phyloP scores from a whole-genome alignment of 371 early-diverging fungal genomes.

The Mucor racemosus region DNA sequence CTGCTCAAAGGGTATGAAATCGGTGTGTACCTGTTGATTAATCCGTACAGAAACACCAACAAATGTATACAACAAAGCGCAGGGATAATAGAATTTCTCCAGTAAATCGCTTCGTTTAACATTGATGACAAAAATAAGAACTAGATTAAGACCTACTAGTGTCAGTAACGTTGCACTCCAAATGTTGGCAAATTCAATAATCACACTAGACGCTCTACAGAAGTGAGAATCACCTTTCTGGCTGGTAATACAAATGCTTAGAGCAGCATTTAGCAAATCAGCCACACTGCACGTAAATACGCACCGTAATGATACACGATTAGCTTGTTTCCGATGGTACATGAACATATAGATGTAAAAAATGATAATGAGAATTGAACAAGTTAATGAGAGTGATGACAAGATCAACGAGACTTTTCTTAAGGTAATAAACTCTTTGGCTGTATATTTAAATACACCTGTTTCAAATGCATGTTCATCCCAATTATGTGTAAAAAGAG shows the following conservation, averaged over 20 bases:
- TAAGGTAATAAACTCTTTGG: not conserved
- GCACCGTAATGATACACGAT: conserved; percentile 37
- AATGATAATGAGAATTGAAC: not conserved
- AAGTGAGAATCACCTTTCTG: not conserved
- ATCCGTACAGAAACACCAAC: conserved; percentile 21
- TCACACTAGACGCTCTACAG: conserved; percentile 23
- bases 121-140: conserved; percentile 34
- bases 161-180: conserved; percentile 24
- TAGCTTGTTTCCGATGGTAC: conserved; percentile 4
- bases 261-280: conserved; percentile 7
- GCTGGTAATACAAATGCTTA: conserved; percentile 7
- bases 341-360: conserved; percentile 15
- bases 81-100: conserved; percentile 8
- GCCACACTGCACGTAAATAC: conserved; percentile 23
- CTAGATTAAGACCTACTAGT: conserved; percentile 35
- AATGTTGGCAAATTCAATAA: conserved; percentile 19
- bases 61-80: conserved; percentile 15
- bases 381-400: not conserved
- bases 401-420: not conserved
- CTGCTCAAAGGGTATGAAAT: not conserved
- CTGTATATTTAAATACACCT: conserved; percentile 4
- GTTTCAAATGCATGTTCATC: conserved; percentile 1
- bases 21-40: not conserved
- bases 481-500: not conserved
- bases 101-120: conserved; percentile 2